phyloP scores from a whole-genome alignment of 441 rosid species.

The Monsonia emarginata region DNA sequence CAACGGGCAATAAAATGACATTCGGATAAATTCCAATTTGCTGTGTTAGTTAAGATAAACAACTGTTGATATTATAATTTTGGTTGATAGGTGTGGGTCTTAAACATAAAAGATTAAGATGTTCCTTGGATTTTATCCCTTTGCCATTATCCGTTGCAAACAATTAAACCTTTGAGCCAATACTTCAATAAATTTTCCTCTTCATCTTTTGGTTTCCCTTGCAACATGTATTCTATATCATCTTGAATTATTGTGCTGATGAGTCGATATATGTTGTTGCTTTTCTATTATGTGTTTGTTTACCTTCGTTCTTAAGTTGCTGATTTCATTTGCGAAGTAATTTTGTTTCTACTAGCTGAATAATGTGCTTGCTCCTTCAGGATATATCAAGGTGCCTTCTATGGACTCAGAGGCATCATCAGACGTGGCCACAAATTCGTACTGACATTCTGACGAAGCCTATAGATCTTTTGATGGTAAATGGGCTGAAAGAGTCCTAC shows the following conservation, averaged over 20 bases:
- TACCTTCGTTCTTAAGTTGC: neutral
- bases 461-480: conserved; percentile 73
- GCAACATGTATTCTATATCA: neutral
- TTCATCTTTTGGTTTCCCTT: neutral
- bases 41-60: too few relatives aligned
- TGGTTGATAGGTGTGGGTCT: conserved; percentile 72
- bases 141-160: neutral
- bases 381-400: conserved; percentile 95
- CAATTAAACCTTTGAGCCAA: neutral
- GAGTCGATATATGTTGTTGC: too few relatives aligned
- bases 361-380: conserved; percentile 27
- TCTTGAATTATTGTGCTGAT: too few relatives aligned
- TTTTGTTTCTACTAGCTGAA: conserved; percentile 7
- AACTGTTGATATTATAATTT: too few relatives aligned
- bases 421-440: conserved; percentile 82
- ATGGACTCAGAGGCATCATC: conserved; percentile 93
- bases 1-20: too few relatives aligned
- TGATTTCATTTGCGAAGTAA: neutral
- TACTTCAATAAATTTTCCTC: too few relatives aligned
- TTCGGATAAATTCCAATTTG: too few relatives aligned
- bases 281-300: too few relatives aligned
- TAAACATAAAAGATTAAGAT: too few relatives aligned
- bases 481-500: conserved; percentile 64
- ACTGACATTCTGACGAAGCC: conserved; percentile 74
- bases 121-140: neutral